These are phyloP conservation scores for Erigeron canadensis DNA, from an alignment of 129 eudicot species.

Conservation along the genomic window DNA sequence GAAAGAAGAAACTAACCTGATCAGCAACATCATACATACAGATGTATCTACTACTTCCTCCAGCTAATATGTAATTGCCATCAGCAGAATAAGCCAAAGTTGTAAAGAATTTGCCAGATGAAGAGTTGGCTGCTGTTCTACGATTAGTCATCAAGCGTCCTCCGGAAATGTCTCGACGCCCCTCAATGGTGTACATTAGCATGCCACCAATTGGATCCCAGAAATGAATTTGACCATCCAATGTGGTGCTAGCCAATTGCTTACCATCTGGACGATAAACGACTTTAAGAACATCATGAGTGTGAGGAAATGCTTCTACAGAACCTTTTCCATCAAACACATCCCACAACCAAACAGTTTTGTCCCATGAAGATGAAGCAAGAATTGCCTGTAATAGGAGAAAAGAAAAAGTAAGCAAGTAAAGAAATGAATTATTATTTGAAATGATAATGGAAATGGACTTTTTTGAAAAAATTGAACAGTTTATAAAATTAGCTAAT, in stretches of 20 bases:
- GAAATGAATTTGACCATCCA: slow-evolving; percentile 92
- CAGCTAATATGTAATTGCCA: slow-evolving; percentile 95
- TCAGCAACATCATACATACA: slow-evolving; percentile 98
- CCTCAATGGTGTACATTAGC: slow-evolving; percentile 90
- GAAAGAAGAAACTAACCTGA: slow-evolving; percentile 57
- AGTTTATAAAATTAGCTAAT: too few species aligned
- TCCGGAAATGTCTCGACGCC: slow-evolving; percentile 93
- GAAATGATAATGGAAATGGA: too few species aligned
- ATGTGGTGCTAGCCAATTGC: slow-evolving; percentile 89
- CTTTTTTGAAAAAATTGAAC: too few species aligned
- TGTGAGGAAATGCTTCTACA: slow-evolving; percentile 79
- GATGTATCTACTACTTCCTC: slow-evolving; percentile 87
- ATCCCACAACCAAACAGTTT: slow-evolving; percentile 91
- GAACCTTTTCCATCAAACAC: slow-evolving; percentile 92
- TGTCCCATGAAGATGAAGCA: slow-evolving; percentile 99
- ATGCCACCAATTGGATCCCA: slow-evolving; percentile 92
- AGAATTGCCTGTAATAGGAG: slow-evolving; percentile 54
- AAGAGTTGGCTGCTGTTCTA: slow-evolving; percentile 81
- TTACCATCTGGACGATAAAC: slow-evolving; percentile 98
- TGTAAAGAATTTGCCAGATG: slow-evolving; percentile 89
- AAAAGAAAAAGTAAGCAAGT: background rate
- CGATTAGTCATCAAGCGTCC: slow-evolving; percentile 97
- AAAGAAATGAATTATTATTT: background rate
- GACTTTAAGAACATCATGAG: slow-evolving; percentile 92
- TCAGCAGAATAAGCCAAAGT: slow-evolving; percentile 92